Evolutionary conservation across 1,284 basidiomycete genomes (phyloP).

Genomic region (Cutaneotrichosporon mucoides): DNA sequence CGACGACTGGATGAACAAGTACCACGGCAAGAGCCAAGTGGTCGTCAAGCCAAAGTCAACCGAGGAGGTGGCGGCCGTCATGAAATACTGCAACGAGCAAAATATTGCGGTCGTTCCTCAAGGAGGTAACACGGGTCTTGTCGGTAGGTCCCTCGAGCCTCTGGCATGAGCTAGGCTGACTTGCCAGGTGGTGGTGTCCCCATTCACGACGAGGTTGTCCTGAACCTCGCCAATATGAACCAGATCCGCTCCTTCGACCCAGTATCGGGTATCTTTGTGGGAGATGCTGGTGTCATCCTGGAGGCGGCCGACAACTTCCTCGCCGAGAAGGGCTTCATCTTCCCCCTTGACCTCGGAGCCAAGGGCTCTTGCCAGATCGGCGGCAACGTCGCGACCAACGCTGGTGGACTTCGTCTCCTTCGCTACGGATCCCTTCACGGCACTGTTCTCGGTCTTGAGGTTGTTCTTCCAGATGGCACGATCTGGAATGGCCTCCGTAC

Average conservation of each 20-base stretch:
- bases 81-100: conserved; percentile 75
- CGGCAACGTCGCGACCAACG: conserved; percentile 96
- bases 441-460: conserved; percentile 92
- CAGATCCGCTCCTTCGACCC: conserved; percentile 87
- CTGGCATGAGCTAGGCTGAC: not conserved
- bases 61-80: conserved; percentile 78
- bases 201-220: conserved; percentile 78
- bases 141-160: conserved; percentile 51
- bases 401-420: conserved; percentile 87
- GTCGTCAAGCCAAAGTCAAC: conserved; percentile 87
- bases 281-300: conserved; percentile 90
- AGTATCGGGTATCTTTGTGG: conserved; percentile 65
- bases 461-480: conserved; percentile 95
- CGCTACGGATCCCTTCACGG: conserved; percentile 96
- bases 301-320: conserved; percentile 84
- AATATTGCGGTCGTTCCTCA: conserved; percentile 89
- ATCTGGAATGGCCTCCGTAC: conserved; percentile 74
- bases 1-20: conserved; percentile 97
- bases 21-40: conserved; percentile 73
- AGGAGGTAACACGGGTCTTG: conserved; percentile 96
- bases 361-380: conserved; percentile 99
- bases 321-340: conserved; percentile 84
- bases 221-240: conserved; percentile 79
- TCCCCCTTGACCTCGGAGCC: conserved; percentile 95
- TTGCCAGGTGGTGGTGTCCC: conserved; percentile 80